Evolutionary conservation across 2,329 filamentous ascomycete species (phyloP).

Genomic region (Claviceps sp.): DNA sequence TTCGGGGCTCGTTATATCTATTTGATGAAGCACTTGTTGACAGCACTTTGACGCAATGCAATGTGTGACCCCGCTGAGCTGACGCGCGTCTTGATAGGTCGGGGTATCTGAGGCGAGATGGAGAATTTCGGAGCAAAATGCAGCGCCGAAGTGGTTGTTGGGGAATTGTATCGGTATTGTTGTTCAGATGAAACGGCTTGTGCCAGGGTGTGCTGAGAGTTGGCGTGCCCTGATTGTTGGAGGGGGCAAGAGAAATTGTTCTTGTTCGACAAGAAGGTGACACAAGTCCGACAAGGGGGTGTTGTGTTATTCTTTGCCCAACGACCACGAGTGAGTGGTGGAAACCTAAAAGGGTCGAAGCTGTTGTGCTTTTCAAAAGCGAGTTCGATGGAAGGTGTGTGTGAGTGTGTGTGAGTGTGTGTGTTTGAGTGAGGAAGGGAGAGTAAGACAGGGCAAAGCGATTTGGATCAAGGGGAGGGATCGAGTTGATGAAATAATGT

Average conservation of each 20-base stretch:
- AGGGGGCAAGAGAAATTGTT: not conserved
- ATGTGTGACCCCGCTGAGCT: not conserved
- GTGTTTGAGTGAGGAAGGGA: not conserved
- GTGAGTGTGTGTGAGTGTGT: not conserved
- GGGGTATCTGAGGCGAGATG: not conserved
- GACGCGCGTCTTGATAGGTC: not conserved
- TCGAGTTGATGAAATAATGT: conserved; percentile 5
- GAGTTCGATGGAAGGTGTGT: not conserved
- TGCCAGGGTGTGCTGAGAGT: not conserved
- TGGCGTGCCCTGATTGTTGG: not conserved
- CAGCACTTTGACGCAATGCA: not conserved
- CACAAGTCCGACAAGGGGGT: not conserved
- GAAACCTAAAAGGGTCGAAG: not conserved
- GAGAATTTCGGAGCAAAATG: not conserved
- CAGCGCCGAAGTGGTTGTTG: not conserved
- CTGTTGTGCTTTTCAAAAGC: not conserved
- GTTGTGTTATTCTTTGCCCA: not conserved
- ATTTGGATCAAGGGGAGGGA: not conserved
- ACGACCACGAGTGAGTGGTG: not conserved
- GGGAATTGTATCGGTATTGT: not conserved
- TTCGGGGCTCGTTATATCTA: conserved; percentile 1
- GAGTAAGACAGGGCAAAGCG: not conserved
- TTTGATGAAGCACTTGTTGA: not conserved
- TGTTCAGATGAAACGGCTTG: not conserved
- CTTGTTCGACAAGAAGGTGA: no score